Base-by-base conservation (phyloP, 306 rosid genomes). In the Cicer judaicum region DNA sequence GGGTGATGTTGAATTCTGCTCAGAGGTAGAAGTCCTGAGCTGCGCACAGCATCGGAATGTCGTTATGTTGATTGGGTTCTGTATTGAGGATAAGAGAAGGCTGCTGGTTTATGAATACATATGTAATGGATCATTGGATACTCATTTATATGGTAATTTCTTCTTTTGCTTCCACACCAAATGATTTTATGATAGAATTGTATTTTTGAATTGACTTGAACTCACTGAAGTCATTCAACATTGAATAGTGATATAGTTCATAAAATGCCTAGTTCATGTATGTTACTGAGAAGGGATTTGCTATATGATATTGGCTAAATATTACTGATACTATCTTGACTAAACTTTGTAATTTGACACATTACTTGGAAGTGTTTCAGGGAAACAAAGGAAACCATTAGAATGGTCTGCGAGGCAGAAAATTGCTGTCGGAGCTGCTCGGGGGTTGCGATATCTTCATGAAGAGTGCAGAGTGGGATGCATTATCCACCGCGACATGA, bases 401-500 rank as follows among this genome's bases (percentile, higher is more conserved):
- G 97, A 87, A 75, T 95, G 99, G 99, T 83, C 99, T 81, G 90
- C 99, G 2, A 80, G 99, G 41, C 96, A 95, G 65, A 95, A 89
- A 81, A 76, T 95, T 74, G 98, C 99, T 0, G 93, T 92, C 15
- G 99, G 99, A 77, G 99, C 98, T 55, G 99, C 99, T 63, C 87
- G 98, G 81, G 99, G 99, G 64, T 85, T 95, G 76, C 85, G 99
- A 77, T 95, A 95, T 87, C 97, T 95, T 72, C 99, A 95, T 52
- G 99, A 95, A 82, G 99, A 95, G 77, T 95, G 99, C 83, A 87
- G 99, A 81, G 98, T 95, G 36, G 99, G 99, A 75, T 95, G 98
- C 88, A 95, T 95, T 69, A 92, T 95, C 70, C 99, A 95, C 84
- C 96, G 98, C 59, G 99, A 92, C 80, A 92, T 95, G 99, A 87